Conservation (phyloP, 2,329 filamentous ascomycete species). For the Aspergillus melleus region DNA sequence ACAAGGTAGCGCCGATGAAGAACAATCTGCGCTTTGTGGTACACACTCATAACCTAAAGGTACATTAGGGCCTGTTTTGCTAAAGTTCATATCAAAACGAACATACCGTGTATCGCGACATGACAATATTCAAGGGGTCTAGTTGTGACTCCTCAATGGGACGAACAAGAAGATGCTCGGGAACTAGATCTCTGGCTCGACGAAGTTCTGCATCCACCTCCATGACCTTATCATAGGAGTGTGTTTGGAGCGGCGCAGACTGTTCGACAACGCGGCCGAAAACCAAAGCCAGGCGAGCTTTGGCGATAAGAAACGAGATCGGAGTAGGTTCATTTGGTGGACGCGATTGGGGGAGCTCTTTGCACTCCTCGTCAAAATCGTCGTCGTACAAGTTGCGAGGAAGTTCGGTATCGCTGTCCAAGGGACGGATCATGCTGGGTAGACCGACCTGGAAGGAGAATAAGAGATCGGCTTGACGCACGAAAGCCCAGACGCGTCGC, state of each 20-base stretch:
- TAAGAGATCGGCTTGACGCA: slow-evolving; percentile 61
- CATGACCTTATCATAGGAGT: slow-evolving; percentile 62
- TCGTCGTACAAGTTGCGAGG: slow-evolving; percentile 66
- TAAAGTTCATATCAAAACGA: background rate
- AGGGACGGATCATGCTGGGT: slow-evolving; percentile 63
- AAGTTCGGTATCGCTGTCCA: slow-evolving; percentile 63
- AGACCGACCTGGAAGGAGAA: slow-evolving; percentile 68
- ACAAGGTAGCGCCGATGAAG: slow-evolving; percentile 84
- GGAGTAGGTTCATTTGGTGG: slow-evolving; percentile 61
- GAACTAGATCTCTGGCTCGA: slow-evolving; percentile 64
- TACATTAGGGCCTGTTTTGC: slow-evolving; percentile 11
- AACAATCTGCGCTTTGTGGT: slow-evolving; percentile 84
- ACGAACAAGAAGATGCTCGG: slow-evolving; percentile 75
- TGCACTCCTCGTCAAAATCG: slow-evolving; percentile 60
- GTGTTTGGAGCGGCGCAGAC: slow-evolving; percentile 41
- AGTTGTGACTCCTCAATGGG: slow-evolving; percentile 71
- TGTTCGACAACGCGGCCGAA: slow-evolving; percentile 49
- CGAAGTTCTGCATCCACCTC: slow-evolving; percentile 60
- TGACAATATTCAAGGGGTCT: slow-evolving; percentile 68
- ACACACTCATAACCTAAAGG: slow-evolving; percentile 69
- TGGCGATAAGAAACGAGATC: slow-evolving; percentile 51
- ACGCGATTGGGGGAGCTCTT: slow-evolving; percentile 56
- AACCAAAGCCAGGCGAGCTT: slow-evolving; percentile 41
- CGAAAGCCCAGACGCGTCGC: slow-evolving; percentile 50
- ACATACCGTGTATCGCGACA: slow-evolving; percentile 71